Conservation (phyloP, 2,329 filamentous ascomycete species). For the Septoria linicola region DNA sequence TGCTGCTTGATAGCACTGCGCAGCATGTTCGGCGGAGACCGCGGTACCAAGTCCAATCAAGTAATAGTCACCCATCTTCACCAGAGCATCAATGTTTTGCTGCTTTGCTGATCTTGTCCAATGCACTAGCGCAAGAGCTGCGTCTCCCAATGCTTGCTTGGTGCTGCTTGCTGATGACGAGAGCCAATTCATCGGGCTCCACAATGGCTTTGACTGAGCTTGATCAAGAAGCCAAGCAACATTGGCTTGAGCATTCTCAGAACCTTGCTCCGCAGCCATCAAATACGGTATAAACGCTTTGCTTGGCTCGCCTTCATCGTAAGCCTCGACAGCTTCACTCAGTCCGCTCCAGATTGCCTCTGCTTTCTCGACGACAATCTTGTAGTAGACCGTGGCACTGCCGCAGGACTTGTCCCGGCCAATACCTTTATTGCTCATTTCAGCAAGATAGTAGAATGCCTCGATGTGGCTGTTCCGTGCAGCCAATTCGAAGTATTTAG, state of each 20-base stretch:
- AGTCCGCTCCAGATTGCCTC: slow-evolving; percentile 82
- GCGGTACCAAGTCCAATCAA: slow-evolving; percentile 69
- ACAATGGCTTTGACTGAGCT: slow-evolving; percentile 24
- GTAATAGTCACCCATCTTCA: slow-evolving; percentile 99
- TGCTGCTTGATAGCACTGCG: slow-evolving; percentile 86
- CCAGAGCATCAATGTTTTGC: slow-evolving; percentile 85
- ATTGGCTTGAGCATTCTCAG: slow-evolving; percentile 85
- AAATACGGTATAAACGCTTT: slow-evolving; percentile 77
- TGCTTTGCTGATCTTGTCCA: slow-evolving; percentile 95
- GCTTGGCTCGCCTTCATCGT: slow-evolving; percentile 74
- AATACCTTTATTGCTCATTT: slow-evolving; percentile 77
- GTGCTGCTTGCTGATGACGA: slow-evolving; percentile 21
- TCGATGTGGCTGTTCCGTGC: slow-evolving; percentile 81
- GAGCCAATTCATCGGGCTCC: slow-evolving; percentile 21
- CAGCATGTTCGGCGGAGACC: slow-evolving; percentile 77
- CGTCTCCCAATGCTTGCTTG: slow-evolving; percentile 54
- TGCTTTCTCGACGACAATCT: slow-evolving; percentile 85
- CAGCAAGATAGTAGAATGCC: slow-evolving; percentile 87
- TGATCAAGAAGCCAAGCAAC: slow-evolving; percentile 84
- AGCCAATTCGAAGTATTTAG: slow-evolving; percentile 84
- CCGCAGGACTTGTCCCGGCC: slow-evolving; percentile 76
- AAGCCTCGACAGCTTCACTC: slow-evolving; percentile 78
- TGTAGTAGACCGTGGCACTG: slow-evolving; percentile 78
- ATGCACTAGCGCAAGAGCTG: slow-evolving; percentile 75
- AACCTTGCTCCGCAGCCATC: slow-evolving; percentile 88